Base-by-base conservation (phyloP, 345 rosid species). In the Mercurialis annua region DNA sequence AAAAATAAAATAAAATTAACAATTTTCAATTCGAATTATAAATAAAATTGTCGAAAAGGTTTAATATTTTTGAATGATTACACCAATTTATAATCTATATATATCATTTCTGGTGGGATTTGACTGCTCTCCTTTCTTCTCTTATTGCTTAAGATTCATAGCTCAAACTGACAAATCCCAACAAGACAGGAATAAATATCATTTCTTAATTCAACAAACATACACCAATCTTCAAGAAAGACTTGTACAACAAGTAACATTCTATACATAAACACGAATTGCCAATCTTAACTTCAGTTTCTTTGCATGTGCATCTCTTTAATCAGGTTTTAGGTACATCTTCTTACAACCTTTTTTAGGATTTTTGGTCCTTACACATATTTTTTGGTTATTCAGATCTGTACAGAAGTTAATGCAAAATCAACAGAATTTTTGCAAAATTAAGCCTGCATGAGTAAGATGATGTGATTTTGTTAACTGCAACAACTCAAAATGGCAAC, bases 61-160 rank as follows among this genome's bases (percentile, higher is more conserved):
- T n/a, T n/a, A n/a, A n/a, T n/a, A n/a, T n/a, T n/a, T n/a, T n/a
- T n/a, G n/a, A n/a, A n/a, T n/a, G n/a, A n/a, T n/a, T n/a, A n/a
- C n/a, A n/a, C n/a, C n/a, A n/a, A n/a, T n/a, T n/a, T n/a, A n/a
- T n/a, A n/a, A n/a, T n/a, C n/a, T n/a, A n/a, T n/a, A n/a, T n/a
- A n/a, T n/a, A n/a, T n/a, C n/a, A n/a, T 40, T 53, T 70, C 8
- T 17, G 69, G 40, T 74, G 23, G 50, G 70, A 64, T 38, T 61
- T 61, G 77, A 56, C 75, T 7, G 48, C 42, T 23, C 17, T 56
- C 54, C 72, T 61, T 14, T 54, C 51, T 29, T 38, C 10, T 54
- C 73, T 70, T 67, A 7, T 47, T 50, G 51, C 46, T 53, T n/a
- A 66, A 72, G 73, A 61, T 71, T 68, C 61, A 58, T 26, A n/a